Conservation (phyloP, 192 early-diverging fungal genomes). For the Backusella sp. region DNA sequence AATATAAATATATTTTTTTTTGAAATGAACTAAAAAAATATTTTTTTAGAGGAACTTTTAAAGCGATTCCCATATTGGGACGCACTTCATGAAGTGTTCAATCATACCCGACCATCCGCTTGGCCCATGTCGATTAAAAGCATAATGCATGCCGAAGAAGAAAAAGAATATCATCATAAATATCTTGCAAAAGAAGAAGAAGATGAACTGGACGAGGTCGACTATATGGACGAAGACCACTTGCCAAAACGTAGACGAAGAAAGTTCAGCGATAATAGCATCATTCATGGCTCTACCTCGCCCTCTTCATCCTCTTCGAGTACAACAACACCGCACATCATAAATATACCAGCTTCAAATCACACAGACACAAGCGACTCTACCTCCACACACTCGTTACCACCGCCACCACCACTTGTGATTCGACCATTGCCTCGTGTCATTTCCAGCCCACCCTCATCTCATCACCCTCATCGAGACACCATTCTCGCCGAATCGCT, state of each 20-base stretch:
- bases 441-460: background rate
- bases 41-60: slow-evolving; percentile 25
- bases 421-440: slow-evolving; percentile 25
- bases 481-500: slow-evolving; percentile 23
- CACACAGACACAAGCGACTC: background rate
- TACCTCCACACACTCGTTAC: background rate
- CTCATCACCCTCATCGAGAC: background rate
- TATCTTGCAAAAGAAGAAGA: slow-evolving; percentile 10
- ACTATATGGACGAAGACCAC: slow-evolving; percentile 8
- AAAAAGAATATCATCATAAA: background rate
- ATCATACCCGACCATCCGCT: slow-evolving; percentile 11
- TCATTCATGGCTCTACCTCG: background rate
- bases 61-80: slow-evolving; percentile 36
- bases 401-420: background rate
- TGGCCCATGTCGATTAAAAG: slow-evolving; percentile 36
- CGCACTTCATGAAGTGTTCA: slow-evolving; percentile 26
- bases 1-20: background rate
- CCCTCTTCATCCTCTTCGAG: background rate
- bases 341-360: slow-evolving; percentile 3
- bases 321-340: background rate
- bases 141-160: slow-evolving; percentile 29
- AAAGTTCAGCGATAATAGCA: background rate
- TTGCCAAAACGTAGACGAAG: slow-evolving; percentile 9
- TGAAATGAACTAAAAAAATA: background rate
- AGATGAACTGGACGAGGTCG: background rate